phyloP scores from a whole-genome alignment of 306 rosid genomes.

The Mimosa pudica region DNA sequence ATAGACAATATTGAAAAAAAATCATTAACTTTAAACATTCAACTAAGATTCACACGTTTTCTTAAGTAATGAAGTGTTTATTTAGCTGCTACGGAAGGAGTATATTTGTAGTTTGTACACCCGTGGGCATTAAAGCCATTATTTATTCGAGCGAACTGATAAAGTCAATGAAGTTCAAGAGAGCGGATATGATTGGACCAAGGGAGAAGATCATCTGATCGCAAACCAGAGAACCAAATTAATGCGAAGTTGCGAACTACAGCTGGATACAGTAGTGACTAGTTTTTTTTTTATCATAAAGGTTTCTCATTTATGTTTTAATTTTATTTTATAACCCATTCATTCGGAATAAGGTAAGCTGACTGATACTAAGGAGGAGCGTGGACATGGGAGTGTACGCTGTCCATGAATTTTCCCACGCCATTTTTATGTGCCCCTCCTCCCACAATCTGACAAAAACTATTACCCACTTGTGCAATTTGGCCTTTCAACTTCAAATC shows the following conservation, averaged over 20 bases:
- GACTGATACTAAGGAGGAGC: not conserved
- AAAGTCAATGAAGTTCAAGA: not conserved
- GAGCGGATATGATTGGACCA: not conserved
- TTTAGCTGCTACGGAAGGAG: too few relatives aligned
- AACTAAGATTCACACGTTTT: too few relatives aligned
- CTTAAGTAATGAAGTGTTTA: too few relatives aligned
- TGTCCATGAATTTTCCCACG: constrained; percentile 7
- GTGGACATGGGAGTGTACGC: too few relatives aligned
- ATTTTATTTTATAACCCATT: too few relatives aligned
- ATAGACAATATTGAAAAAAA: too few relatives aligned
- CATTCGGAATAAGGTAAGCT: not conserved
- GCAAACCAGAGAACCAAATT: not conserved
- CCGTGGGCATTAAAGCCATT: not conserved
- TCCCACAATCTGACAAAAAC: not conserved
- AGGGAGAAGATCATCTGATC: not conserved
- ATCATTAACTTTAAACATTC: too few relatives aligned
- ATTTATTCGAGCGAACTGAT: not conserved
- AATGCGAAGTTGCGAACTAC: not conserved
- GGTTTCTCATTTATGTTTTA: not conserved
- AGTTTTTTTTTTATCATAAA: not conserved
- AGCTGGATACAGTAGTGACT: not conserved
- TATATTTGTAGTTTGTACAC: too few relatives aligned
- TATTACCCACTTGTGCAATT: not conserved
- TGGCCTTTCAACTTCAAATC: not conserved
- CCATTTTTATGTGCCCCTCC: not conserved